phyloP scores from a whole-genome alignment of 768 basidiomycete genomes.

The Mycena haematopus region DNA sequence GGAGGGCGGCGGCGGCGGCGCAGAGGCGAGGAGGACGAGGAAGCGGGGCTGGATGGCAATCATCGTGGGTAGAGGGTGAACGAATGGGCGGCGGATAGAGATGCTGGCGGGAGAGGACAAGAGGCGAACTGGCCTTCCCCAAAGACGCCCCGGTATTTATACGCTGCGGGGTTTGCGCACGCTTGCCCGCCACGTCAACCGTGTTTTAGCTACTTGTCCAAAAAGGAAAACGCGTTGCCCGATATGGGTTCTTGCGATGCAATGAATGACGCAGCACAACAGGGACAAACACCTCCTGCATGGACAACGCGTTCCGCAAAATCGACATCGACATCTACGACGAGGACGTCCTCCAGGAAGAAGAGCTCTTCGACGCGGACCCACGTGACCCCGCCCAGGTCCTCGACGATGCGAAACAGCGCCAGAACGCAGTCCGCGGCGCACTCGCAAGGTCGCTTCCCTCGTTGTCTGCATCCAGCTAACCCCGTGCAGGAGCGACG shows the following conservation, averaged over 20 bases:
- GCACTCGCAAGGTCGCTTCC: slow-evolving; percentile 72
- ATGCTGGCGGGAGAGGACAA: slow-evolving; percentile 13
- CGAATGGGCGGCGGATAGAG: slow-evolving; percentile 1
- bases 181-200: not conserved
- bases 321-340: slow-evolving; percentile 95
- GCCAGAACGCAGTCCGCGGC: slow-evolving; percentile 73
- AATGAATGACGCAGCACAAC: not conserved
- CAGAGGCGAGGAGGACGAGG: slow-evolving; percentile 26
- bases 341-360: slow-evolving; percentile 86
- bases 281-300: slow-evolving; percentile 26
- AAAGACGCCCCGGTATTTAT: not conserved
- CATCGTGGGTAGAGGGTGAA: slow-evolving; percentile 13
- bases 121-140: not conserved
- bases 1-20: slow-evolving; percentile 9
- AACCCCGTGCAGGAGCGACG: slow-evolving; percentile 66
- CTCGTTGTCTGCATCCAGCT: not conserved
- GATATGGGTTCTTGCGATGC: not conserved
- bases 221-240: not conserved
- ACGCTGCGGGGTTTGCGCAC: not conserved
- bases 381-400: slow-evolving; percentile 78
- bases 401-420: slow-evolving; percentile 77
- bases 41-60: slow-evolving; percentile 23
- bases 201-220: too few relatives aligned
- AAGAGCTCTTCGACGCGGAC: slow-evolving; percentile 87
- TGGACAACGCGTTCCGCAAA: slow-evolving; percentile 78